A percentile compares a stretch with the other conserved stretches of the same genome.
phyloP scores from a whole-genome alignment of 257 asterid species.

The Jasminum sambac region DNA sequence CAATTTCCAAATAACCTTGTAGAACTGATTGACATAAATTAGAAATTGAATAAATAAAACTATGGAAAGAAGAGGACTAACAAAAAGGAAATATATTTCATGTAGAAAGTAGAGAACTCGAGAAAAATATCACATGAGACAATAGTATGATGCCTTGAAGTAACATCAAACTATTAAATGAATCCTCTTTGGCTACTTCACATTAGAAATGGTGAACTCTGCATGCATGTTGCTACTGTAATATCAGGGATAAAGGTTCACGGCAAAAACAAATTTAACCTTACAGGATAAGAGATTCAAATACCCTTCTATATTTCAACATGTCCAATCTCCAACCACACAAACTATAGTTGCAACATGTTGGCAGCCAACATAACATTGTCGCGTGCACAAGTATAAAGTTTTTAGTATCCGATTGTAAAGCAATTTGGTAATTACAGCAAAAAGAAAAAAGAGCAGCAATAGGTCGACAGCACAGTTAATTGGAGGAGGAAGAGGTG shows the following conservation, averaged over 20 bases:
- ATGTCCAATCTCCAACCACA: neutral
- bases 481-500: too few species aligned
- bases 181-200: too few species aligned
- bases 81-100: neutral
- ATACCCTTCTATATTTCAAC: neutral
- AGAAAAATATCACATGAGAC: neutral
- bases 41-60: neutral
- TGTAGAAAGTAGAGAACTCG: neutral
- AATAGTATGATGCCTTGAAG: neutral
- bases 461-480: too few species aligned
- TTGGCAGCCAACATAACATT: neutral
- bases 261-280: neutral
- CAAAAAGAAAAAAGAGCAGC: too few species aligned
- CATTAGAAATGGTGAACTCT: neutral
- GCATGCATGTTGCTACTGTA: neutral
- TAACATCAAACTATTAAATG: neutral
- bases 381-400: too few species aligned
- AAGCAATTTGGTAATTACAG: too few species aligned
- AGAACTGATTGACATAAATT: conserved; percentile 1
- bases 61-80: neutral
- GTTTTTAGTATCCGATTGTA: too few species aligned
- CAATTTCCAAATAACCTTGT: neutral
- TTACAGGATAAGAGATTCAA: neutral
- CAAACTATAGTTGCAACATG: neutral
- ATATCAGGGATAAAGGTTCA: neutral